phyloP scores from a whole-genome alignment of 2,329 filamentous ascomycete species.

The Aspergillus awamori region DNA sequence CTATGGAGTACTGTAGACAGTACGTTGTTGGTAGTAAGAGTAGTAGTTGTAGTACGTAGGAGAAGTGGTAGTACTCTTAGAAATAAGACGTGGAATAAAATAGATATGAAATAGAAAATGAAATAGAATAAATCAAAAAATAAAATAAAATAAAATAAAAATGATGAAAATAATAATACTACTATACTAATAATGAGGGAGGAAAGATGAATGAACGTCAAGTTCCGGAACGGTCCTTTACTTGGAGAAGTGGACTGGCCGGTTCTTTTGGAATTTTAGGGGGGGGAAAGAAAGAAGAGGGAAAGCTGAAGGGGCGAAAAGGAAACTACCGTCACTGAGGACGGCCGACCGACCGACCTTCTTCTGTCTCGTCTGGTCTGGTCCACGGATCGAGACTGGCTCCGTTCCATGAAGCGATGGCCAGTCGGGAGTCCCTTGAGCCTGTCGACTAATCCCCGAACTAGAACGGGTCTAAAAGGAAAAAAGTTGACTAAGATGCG shows the following conservation, averaged over 20 bases:
- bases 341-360: constrained; percentile 7
- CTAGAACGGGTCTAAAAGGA: constrained; percentile 11
- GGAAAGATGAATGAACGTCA: constrained; percentile 3
- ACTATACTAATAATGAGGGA: neutral
- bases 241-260: neutral
- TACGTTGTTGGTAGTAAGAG: too few relatives aligned
- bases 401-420: constrained; percentile 18
- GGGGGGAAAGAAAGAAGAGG: neutral
- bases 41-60: too few relatives aligned
- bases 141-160: neutral
- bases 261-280: constrained; percentile 10
- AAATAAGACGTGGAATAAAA: neutral
- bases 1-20: too few relatives aligned
- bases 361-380: constrained; percentile 7
- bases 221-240: constrained; percentile 18
- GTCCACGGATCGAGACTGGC: constrained; percentile 23
- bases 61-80: neutral
- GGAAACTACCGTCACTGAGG: neutral
- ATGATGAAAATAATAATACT: too few relatives aligned
- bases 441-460: constrained; percentile 5
- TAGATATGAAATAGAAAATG: neutral
- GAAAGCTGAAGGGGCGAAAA: neutral
- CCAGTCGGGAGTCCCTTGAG: constrained; percentile 9
- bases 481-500: constrained; percentile 13
- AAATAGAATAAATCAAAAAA: neutral